Percentiles rank a stretch among this genome's conserved stretches.
Evolutionary conservation across 2,329 filamentous ascomycete species (phyloP).

Genomic region (Dothistroma septosporum): DNA sequence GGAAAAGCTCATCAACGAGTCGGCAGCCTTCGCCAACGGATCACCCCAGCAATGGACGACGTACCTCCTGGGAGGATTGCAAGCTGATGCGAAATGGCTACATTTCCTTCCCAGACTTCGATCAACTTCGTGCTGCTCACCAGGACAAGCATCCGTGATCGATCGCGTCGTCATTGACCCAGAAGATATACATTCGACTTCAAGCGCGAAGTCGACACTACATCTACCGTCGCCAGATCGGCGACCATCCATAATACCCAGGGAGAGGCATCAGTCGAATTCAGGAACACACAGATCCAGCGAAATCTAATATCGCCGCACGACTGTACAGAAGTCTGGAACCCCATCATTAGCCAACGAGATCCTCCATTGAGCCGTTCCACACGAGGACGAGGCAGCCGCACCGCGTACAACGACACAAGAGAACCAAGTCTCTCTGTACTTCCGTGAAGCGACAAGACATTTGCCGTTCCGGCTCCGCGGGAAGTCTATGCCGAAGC

Average conservation of each 20-base stretch:
- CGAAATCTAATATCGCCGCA: neutral
- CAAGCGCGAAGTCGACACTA: neutral
- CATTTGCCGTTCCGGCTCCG: neutral
- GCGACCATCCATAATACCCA: neutral
- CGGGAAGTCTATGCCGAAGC: neutral
- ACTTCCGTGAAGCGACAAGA: neutral
- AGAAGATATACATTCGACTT: neutral
- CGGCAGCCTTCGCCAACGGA: constrained; percentile 20
- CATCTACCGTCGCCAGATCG: neutral
- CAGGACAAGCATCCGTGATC: constrained; percentile 3
- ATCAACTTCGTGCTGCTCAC: constrained; percentile 17
- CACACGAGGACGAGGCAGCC: neutral
- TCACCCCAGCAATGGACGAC: constrained; percentile 14
- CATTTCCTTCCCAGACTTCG: constrained; percentile 34
- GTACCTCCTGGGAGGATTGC: constrained; percentile 33
- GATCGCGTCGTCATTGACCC: neutral
- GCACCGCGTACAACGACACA: neutral
- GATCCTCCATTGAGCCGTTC: neutral
- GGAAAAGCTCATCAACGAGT: constrained; percentile 20
- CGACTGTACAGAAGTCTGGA: neutral
- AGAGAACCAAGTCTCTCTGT: neutral
- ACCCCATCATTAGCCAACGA: neutral
- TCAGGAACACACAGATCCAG: neutral
- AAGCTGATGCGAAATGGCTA: constrained; percentile 32
- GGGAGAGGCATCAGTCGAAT: neutral